Evolutionary conservation across 345 rosid genomes (phyloP).

Genomic region (Rhizophora apiculata): DNA sequence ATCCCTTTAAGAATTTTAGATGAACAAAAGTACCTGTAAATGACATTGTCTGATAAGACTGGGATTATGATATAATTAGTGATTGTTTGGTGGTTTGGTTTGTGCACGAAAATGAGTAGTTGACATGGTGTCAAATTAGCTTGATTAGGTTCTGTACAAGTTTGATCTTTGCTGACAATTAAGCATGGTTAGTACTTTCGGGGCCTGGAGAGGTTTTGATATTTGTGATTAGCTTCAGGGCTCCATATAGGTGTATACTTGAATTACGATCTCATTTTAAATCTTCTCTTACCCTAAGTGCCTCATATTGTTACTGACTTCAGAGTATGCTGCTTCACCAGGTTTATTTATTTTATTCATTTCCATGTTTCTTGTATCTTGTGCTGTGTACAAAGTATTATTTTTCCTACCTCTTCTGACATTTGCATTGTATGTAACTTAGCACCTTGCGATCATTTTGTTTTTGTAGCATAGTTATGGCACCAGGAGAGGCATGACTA

Average conservation of each 20-base stretch:
- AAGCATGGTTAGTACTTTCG: background rate
- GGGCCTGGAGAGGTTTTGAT: too few species aligned
- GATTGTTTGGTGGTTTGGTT: background rate
- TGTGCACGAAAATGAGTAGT: background rate
- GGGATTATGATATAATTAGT: background rate
- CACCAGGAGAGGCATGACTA: background rate
- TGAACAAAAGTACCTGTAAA: too few species aligned
- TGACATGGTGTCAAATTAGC: background rate
- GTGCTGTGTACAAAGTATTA: background rate
- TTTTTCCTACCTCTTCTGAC: background rate
- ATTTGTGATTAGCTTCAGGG: too few species aligned
- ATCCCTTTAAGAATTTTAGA: too few species aligned
- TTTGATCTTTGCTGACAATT: background rate
- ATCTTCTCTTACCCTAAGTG: too few species aligned
- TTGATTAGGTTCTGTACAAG: background rate
- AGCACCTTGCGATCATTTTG: background rate
- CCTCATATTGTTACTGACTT: too few species aligned
- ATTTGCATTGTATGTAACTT: too few species aligned
- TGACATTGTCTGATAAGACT: background rate
- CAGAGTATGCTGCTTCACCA: background rate
- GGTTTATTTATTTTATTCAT: background rate
- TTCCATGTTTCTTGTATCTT: background rate
- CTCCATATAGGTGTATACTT: too few species aligned
- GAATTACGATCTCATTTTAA: too few species aligned
- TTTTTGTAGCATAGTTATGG: background rate